Evolutionary conservation across 2,329 filamentous ascomycete genomes (phyloP).

Genomic region (Zalaria obscura): DNA sequence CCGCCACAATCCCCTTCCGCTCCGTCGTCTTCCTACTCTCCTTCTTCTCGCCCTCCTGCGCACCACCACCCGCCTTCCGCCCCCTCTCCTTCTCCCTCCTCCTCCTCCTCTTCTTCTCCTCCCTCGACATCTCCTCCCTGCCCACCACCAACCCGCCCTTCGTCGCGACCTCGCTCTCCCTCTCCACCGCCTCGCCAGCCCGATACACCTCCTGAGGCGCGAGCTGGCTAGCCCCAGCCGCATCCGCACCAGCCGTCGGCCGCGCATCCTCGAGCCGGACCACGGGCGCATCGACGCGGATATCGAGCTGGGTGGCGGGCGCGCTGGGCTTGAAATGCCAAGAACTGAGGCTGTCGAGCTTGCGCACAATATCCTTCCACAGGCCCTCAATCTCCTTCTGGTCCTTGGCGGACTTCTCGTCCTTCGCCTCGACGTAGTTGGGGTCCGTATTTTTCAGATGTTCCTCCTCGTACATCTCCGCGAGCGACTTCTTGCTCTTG

Average conservation of each 20-base stretch:
- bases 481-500: conserved; percentile 76
- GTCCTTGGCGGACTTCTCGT: conserved; percentile 63
- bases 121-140: conserved; percentile 73
- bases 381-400: conserved; percentile 70
- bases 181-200: conserved; percentile 47
- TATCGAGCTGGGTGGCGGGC: conserved; percentile 64
- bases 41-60: conserved; percentile 28
- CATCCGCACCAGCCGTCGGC: conserved; percentile 64
- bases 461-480: conserved; percentile 89
- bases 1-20: conserved; percentile 45
- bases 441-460: conserved; percentile 64
- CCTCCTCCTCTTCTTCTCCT: conserved; percentile 65
- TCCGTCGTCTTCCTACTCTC: conserved; percentile 44
- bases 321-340: conserved; percentile 94
- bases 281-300: conserved; percentile 81
- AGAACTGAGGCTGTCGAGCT: conserved; percentile 78
- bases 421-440: conserved; percentile 64
- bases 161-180: conserved; percentile 56
- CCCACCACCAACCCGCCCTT: conserved; percentile 54
- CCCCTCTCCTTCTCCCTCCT: conserved; percentile 63
- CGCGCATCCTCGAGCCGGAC: conserved; percentile 92
- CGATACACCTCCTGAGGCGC: conserved; percentile 92
- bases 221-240: conserved; percentile 56
- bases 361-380: conserved; percentile 68
- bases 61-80: conserved; percentile 50